Conservation (phyloP, 495 filamentous ascomycete species). For the Xylaria grammica region DNA sequence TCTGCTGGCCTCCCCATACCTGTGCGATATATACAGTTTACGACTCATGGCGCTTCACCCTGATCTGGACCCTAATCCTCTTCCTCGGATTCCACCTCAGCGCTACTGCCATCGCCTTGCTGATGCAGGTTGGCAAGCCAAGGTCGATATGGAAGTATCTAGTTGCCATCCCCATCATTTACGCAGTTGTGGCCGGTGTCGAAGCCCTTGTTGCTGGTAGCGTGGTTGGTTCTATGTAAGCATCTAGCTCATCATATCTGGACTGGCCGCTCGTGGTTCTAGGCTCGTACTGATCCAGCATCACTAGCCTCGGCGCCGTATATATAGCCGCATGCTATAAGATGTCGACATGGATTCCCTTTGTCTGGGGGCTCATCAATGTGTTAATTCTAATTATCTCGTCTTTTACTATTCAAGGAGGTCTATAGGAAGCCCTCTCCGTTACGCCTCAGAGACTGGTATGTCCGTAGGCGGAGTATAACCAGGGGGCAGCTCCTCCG, state of each 20-base stretch:
- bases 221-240: constrained; percentile 84
- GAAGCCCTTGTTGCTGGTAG: constrained; percentile 88
- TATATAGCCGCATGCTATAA: constrained; percentile 87
- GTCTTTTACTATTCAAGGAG: constrained; percentile 95
- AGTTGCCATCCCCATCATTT: constrained; percentile 77
- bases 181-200: constrained; percentile 72
- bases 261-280: not conserved
- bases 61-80: constrained; percentile 84
- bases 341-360: constrained; percentile 98
- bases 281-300: constrained; percentile 32
- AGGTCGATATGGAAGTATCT: constrained; percentile 71
- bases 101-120: constrained; percentile 73
- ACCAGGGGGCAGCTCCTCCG: constrained; percentile 20
- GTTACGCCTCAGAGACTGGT: constrained; percentile 14
- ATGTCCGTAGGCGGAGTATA: constrained; percentile 19
- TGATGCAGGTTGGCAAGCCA: constrained; percentile 66
- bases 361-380: constrained; percentile 92
- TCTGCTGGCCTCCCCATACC: constrained; percentile 47
- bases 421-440: constrained; percentile 61
- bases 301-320: constrained; percentile 75
- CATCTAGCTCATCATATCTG: not conserved
- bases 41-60: constrained; percentile 92
- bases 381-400: constrained; percentile 87
- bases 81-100: constrained; percentile 69
- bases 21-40: constrained; percentile 73